These are phyloP conservation scores for Discostella pseudostelligera DNA, from an alignment of 108 stramenopile genomes.

Conservation along the genomic window DNA sequence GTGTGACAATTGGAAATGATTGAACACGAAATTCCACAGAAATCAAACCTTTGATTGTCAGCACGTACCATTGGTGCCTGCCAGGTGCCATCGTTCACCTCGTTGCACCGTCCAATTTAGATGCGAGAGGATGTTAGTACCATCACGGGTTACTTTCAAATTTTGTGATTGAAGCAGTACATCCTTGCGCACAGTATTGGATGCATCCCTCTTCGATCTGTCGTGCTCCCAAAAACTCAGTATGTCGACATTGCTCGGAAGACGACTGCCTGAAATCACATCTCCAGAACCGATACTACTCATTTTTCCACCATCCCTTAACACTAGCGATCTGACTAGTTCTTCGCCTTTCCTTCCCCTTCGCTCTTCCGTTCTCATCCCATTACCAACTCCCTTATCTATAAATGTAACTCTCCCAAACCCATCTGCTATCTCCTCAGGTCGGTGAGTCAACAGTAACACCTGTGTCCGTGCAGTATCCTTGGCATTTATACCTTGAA, in stretches of 20 bases:
- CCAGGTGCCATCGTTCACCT: constrained; percentile 72
- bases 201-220: background rate
- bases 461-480: constrained; percentile 65
- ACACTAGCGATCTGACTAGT: constrained; percentile 31
- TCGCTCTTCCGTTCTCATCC: constrained; percentile 37
- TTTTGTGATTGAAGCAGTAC: constrained; percentile 21
- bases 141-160: constrained; percentile 29
- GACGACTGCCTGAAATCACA: background rate
- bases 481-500: constrained; percentile 61
- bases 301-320: background rate
- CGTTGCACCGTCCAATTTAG: constrained; percentile 62
- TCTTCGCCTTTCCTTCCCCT: constrained; percentile 30
- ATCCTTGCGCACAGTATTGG: background rate
- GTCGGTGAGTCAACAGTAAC: constrained; percentile 60
- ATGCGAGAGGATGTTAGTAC: constrained; percentile 47
- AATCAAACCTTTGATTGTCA: constrained; percentile 6
- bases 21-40: constrained; percentile 17
- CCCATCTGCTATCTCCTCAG: constrained; percentile 71
- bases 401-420: constrained; percentile 46
- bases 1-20: background rate
- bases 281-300: background rate
- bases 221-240: constrained; percentile 30
- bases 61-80: constrained; percentile 64
- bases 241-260: constrained; percentile 24
- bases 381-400: constrained; percentile 11